Percentiles rank a stretch among this genome's conserved stretches.
Evolutionary conservation across 371 early-diverging fungal genomes (phyloP).

Genomic region (Choanephora cucurbitarum): DNA sequence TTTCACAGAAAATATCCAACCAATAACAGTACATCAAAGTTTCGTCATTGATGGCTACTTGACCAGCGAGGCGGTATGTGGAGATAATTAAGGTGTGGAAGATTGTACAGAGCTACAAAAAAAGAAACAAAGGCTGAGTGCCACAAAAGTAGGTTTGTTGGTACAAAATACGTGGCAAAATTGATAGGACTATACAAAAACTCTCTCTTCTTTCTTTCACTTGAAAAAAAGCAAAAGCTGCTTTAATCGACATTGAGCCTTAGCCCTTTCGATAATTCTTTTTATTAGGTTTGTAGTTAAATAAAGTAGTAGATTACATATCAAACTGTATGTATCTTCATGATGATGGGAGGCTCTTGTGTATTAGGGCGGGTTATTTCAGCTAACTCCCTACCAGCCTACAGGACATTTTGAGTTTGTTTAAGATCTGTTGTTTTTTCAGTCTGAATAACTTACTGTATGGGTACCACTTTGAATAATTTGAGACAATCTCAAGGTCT

Average conservation of each 20-base stretch:
- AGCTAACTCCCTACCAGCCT: conserved; percentile 88
- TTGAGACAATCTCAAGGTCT: conserved; percentile 72
- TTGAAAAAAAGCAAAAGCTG: too few species aligned
- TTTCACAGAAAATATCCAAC: neutral
- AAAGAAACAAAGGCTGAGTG: too few species aligned
- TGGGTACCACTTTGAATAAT: conserved; percentile 89
- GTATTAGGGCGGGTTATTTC: conserved; percentile 76
- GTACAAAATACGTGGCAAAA: neutral
- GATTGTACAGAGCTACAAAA: too few species aligned
- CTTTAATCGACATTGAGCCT: too few species aligned
- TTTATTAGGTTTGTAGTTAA: too few species aligned
- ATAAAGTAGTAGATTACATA: too few species aligned
- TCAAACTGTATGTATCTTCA: conserved; percentile 36
- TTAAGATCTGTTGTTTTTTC: too few species aligned
- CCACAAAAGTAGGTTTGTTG: neutral
- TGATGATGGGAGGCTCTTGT: conserved; percentile 86
- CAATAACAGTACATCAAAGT: conserved; percentile 9
- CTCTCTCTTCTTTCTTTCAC: conserved; percentile 6
- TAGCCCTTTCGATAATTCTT: too few species aligned
- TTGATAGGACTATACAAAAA: neutral
- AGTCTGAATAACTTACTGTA: conserved; percentile 52
- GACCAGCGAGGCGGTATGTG: neutral
- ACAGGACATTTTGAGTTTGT: neutral
- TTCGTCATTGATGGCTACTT: conserved; percentile 7
- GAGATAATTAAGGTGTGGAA: neutral